A percentile compares a stretch with the other conserved stretches of the same genome.
Evolutionary conservation across 2,329 filamentous ascomycete species (phyloP).

Genomic region (Colletotrichum spaethianum): DNA sequence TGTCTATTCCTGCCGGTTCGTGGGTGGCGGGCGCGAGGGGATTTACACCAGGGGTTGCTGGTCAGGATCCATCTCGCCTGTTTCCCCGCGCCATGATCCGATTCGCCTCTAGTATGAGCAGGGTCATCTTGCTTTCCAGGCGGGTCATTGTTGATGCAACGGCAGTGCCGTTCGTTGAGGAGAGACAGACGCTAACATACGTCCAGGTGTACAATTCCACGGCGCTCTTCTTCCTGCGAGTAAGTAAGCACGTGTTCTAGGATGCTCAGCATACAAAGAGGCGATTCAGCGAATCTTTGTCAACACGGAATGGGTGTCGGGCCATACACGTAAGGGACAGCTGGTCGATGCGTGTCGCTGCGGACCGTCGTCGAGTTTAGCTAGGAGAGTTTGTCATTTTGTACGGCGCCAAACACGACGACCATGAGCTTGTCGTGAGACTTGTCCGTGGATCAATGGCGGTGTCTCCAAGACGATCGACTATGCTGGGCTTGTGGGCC

Average conservation of each 20-base stretch:
- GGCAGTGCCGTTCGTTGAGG: neutral
- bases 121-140: neutral
- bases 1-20: neutral
- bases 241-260: slow-evolving; percentile 19
- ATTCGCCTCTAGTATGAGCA: slow-evolving; percentile 15
- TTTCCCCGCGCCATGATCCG: slow-evolving; percentile 17
- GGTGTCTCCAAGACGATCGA: slow-evolving; percentile 19
- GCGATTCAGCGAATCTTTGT: slow-evolving; percentile 3
- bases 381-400: slow-evolving; percentile 13
- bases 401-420: neutral
- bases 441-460: slow-evolving; percentile 28
- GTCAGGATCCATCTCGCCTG: slow-evolving; percentile 33
- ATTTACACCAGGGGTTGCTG: slow-evolving; percentile 32
- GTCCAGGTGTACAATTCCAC: slow-evolving; percentile 9
- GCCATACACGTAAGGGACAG: neutral
- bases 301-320: neutral
- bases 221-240: slow-evolving; percentile 39
- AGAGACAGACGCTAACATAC: slow-evolving; percentile 16
- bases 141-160: neutral
- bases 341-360: slow-evolving; percentile 4
- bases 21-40: slow-evolving; percentile 5
- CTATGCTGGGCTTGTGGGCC: slow-evolving; percentile 7
- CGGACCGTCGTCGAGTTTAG: slow-evolving; percentile 2
- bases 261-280: neutral
- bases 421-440: slow-evolving; percentile 3